Evolutionary conservation across 345 rosid genomes (phyloP), one percentile per base, ranked within the genome.

Genomic region (Acer negundo): DNA sequence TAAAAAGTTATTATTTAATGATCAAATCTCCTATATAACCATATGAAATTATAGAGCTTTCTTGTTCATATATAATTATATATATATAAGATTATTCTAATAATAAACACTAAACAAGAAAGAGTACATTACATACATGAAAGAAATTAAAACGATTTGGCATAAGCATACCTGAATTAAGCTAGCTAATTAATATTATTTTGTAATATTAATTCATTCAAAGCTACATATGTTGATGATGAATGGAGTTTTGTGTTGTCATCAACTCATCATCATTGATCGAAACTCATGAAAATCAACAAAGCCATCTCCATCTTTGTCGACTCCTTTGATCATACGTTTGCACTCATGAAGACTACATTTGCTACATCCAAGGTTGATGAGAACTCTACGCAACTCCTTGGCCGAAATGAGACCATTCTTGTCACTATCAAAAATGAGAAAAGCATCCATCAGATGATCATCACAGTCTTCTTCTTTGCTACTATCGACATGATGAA

Each of bases 201-300:
- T n/a, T 38, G 59, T 23, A 42, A 40, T 35, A 35, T 35, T 35
- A 35, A 35, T 35, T 49, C 55, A 49, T 49, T 12, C 55, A 49
- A 49, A 3, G n/a, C n/a, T n/a, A 56, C 8, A 42, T 56, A 56
- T n/a, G 20, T 56, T 35, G 38, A 35, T 22, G 38, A 12, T 47
- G 59, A 53, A 35, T 7, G 3, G 38, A 59, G 13, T 15, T 53
- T 47, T 64, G 0, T 3, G 71, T 58, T 35, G 6, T 35, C 6
- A 35, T 35, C 84, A 89, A 80, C 90, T 35, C 6, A 35, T 35
- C 84, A 89, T 81, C 90, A 89, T 86, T 26, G 78, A 73, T 19
- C 85, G 79, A 66, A 89, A 89, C 74, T 89, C 89, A 44, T 77
- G 78, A 70, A 86, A 87, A 64, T 86, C 86, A 51, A 89, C 90